These are phyloP conservation scores for Daldinia loculata DNA, from an alignment of 495 filamentous ascomycete genomes.

Conservation along the genomic window DNA sequence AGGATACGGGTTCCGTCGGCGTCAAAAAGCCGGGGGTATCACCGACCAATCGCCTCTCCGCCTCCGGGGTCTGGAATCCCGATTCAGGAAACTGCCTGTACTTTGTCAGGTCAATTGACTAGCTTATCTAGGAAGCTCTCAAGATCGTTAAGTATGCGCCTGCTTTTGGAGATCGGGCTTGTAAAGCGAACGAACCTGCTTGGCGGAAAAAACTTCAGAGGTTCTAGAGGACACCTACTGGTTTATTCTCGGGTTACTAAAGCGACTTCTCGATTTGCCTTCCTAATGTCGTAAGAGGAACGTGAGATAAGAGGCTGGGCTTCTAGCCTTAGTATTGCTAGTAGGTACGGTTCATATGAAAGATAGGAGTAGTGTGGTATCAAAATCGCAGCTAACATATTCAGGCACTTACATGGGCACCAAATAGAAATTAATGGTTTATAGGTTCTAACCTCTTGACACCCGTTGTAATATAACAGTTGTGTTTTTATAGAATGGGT, in stretches of 20 bases:
- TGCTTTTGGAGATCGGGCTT: conserved; percentile 2
- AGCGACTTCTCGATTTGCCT: conserved; percentile 5
- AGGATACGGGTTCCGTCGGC: conserved; percentile 37
- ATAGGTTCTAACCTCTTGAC: too few species aligned
- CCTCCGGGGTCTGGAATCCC: conserved; percentile 2
- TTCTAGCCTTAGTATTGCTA: not conserved
- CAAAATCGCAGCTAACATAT: not conserved
- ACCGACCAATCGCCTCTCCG: conserved; percentile 28
- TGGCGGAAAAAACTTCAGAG: conserved; percentile 9
- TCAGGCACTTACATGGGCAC: not conserved
- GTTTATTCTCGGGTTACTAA: not conserved
- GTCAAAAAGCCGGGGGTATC: conserved; percentile 7
- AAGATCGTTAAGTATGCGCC: not conserved
- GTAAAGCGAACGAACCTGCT: conserved; percentile 2
- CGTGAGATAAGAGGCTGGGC: not conserved
- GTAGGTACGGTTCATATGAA: not conserved
- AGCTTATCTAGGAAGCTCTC: conserved; percentile 35
- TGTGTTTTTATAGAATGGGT: too few species aligned
- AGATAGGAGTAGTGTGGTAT: not conserved
- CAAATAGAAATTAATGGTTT: too few species aligned
- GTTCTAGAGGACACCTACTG: conserved; percentile 13
- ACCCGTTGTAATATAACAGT: too few species aligned
- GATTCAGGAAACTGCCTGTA: conserved; percentile 35
- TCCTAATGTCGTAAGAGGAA: conserved; percentile 13
- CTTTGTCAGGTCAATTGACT: conserved; percentile 6